Conservation (phyloP, 2,329 filamentous ascomycete species). For the Didymosphaeria variabile region DNA sequence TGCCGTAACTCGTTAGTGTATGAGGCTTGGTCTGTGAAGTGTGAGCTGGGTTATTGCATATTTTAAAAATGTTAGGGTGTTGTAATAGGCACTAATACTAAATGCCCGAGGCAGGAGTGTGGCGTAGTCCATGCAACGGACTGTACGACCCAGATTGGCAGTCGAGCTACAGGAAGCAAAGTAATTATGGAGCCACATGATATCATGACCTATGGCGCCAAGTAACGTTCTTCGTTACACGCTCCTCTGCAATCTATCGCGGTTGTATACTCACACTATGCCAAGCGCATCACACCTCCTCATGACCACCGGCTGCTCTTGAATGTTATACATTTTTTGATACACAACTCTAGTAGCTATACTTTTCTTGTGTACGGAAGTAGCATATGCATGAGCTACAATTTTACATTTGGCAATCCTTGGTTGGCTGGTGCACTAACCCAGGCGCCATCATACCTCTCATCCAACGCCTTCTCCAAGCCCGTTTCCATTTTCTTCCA, state of each 20-base stretch:
- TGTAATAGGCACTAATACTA: background rate
- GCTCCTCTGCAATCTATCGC: background rate
- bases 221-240: background rate
- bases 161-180: background rate
- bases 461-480: conserved; percentile 32
- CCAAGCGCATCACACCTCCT: background rate
- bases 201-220: background rate
- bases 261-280: background rate
- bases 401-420: conserved; percentile 12
- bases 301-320: background rate
- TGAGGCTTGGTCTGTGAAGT: background rate
- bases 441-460: conserved; percentile 22
- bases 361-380: background rate
- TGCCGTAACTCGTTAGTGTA: background rate
- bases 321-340: background rate
- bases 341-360: background rate
- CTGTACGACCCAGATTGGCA: background rate
- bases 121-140: conserved; percentile 5
- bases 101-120: background rate
- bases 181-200: background rate
- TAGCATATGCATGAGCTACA: conserved; percentile 10
- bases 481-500: conserved; percentile 40
- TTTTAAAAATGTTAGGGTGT: background rate
- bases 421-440: conserved; percentile 19
- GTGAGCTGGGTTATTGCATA: background rate